Base-by-base conservation (phyloP, 371 early-diverging fungal genomes). In the Rhizomucor pusillus region DNA sequence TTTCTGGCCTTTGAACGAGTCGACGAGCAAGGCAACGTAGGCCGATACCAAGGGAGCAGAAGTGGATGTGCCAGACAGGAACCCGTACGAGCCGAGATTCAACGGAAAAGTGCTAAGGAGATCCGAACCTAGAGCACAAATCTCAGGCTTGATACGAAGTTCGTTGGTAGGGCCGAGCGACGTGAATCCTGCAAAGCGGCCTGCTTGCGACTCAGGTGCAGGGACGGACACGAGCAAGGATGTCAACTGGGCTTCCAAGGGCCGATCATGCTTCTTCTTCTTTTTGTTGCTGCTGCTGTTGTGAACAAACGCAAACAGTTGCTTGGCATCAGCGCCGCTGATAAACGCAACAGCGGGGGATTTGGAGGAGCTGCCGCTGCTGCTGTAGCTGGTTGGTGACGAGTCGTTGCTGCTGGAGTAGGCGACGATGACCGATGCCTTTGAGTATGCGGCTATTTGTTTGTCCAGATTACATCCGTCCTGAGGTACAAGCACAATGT, bases 1-100 rank as follows among this genome's bases (percentile, higher is more conserved):
- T 1, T 25, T 16, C 11, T 11, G 40, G 35, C 14, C 39, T 9
- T 45, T 51, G 25, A 36, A 19, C 13, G 73, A 59, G 50, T 85
- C 69, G 22, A 77, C 58, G 40, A 65, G 72, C 56, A 89, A 65
- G n/a, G 89, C 89, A 29, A 79, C 71, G 16, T 71, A 65, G n/a
- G 88, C 89, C 19, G 88, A 66, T 6, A 82, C 63, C 50, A 84
- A 86, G 2, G 89, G 89, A 36, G 87, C 67, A 13, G 89, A 84
- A 68, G 67, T 70, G 24, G 74, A 75, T 2, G 77, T 80, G 13
- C 91, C 91, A n/a, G 86, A 82, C 37, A 76, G 48, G 18, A 82
- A 73, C 0, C 78, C 80, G 61, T 90, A 90, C 9, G 52, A 48
- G 20, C 65, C 60, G 11, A 46, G 47, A 16, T 73, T 62, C 10